Evolutionary conservation across 805 yeast species (phyloP).

Genomic region (Maudiozyma barnettii): DNA sequence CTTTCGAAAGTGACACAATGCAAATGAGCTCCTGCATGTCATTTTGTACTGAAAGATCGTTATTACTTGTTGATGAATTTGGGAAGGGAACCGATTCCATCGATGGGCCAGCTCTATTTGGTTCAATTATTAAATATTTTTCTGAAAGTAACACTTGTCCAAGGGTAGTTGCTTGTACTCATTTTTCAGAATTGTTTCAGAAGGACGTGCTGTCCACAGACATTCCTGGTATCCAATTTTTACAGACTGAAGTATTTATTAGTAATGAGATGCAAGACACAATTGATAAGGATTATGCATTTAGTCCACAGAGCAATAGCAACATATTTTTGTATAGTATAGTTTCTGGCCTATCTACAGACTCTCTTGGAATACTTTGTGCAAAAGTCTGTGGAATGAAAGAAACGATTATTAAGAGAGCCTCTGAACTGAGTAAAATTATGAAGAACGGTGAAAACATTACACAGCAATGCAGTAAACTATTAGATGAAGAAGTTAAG

Average conservation of each 20-base stretch:
- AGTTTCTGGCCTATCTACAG: constrained; percentile 25
- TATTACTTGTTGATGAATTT: constrained; percentile 44
- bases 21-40: constrained; percentile 37
- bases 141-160: constrained; percentile 13
- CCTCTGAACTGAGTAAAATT: constrained; percentile 19
- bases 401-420: constrained; percentile 25
- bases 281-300: background rate
- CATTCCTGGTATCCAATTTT: constrained; percentile 22
- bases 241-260: constrained; percentile 24
- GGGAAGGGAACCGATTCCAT: constrained; percentile 44
- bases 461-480: constrained; percentile 10
- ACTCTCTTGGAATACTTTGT: constrained; percentile 35
- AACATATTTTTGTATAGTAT: constrained; percentile 30
- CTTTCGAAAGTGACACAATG: constrained; percentile 41
- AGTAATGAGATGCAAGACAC: background rate
- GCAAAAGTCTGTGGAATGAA: constrained; percentile 34
- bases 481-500: constrained; percentile 13
- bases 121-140: constrained; percentile 29
- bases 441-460: constrained; percentile 15
- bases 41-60: constrained; percentile 32
- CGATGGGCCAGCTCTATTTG: constrained; percentile 39
- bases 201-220: constrained; percentile 15
- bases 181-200: constrained; percentile 35
- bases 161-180: constrained; percentile 33
- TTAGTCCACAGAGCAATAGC: constrained; percentile 1